phyloP scores from a whole-genome alignment of 768 basidiomycete genomes.

The Auriscalpium vulgare region DNA sequence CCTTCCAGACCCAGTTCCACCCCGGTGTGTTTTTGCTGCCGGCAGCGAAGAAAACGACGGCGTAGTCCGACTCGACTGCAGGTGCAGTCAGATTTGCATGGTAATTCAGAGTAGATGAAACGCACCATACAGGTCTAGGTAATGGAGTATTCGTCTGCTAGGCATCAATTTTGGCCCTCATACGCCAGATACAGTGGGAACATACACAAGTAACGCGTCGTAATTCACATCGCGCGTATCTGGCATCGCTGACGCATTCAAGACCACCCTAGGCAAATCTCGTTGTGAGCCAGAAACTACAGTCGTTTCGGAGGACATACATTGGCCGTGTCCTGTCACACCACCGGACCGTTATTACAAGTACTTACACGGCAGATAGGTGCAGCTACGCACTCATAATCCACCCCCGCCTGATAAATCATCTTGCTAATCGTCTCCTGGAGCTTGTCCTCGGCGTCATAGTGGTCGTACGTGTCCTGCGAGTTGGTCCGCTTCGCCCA shows the following conservation, averaged over 20 bases:
- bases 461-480: conserved; percentile 17
- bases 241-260: conserved; percentile 77
- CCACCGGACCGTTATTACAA: conserved; percentile 7
- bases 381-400: conserved; percentile 63
- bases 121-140: conserved; percentile 75
- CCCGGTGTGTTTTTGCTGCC: conserved; percentile 66
- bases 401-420: conserved; percentile 85
- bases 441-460: conserved; percentile 33
- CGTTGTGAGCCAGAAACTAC: conserved; percentile 6
- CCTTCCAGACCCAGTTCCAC: conserved; percentile 92
- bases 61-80: conserved; percentile 85
- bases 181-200: conserved; percentile 6
- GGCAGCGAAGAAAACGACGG: conserved; percentile 80
- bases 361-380: background rate
- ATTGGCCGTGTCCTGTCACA: conserved; percentile 71
- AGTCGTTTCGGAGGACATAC: conserved; percentile 30
- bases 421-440: conserved; percentile 62
- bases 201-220: conserved; percentile 63
- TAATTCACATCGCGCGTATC: conserved; percentile 73
- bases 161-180: conserved; percentile 11
- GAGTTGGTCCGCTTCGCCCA: conserved; percentile 37
- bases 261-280: conserved; percentile 54
- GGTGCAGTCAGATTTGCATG: background rate
- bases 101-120: background rate
- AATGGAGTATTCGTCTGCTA: conserved; percentile 62